phyloP scores from a whole-genome alignment of 768 basidiomycete genomes.

The Collybiopsis luxurians region DNA sequence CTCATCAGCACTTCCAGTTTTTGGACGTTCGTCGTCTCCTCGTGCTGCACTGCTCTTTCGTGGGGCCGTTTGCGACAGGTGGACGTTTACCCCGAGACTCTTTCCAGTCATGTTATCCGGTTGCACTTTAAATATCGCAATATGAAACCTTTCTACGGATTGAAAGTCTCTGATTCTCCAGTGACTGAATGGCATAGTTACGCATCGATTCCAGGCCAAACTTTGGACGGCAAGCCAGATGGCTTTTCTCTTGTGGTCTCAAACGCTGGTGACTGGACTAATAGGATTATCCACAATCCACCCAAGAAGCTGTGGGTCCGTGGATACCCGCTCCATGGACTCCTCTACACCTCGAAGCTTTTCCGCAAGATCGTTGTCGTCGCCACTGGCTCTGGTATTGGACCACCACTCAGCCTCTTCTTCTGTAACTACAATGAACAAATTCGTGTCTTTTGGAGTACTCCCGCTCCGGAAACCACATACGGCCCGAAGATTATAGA shows the following conservation, averaged over 20 bases:
- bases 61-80: conserved; percentile 50
- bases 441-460: conserved; percentile 40
- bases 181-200: conserved; percentile 52
- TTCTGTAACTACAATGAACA: conserved; percentile 33
- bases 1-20: conserved; percentile 44
- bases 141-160: conserved; percentile 33
- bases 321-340: conserved; percentile 48
- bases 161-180: conserved; percentile 34
- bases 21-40: conserved; percentile 41
- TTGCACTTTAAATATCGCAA: conserved; percentile 51
- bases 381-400: conserved; percentile 54
- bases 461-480: conserved; percentile 36
- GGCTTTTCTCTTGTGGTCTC: conserved; percentile 39
- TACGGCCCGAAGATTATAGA: conserved; percentile 39
- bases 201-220: conserved; percentile 37
- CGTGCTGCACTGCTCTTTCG: conserved; percentile 41
- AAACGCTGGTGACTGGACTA: conserved; percentile 58
- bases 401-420: conserved; percentile 38
- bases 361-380: conserved; percentile 52
- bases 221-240: conserved; percentile 15
- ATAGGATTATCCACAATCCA: conserved; percentile 43
- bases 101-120: conserved; percentile 53
- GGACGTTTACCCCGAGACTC: conserved; percentile 45
- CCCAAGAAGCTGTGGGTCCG: conserved; percentile 54
- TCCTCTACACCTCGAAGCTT: conserved; percentile 45